Conservation (phyloP, 1,139 yeast genomes). For the Debaryomyces psychrophilus region DNA sequence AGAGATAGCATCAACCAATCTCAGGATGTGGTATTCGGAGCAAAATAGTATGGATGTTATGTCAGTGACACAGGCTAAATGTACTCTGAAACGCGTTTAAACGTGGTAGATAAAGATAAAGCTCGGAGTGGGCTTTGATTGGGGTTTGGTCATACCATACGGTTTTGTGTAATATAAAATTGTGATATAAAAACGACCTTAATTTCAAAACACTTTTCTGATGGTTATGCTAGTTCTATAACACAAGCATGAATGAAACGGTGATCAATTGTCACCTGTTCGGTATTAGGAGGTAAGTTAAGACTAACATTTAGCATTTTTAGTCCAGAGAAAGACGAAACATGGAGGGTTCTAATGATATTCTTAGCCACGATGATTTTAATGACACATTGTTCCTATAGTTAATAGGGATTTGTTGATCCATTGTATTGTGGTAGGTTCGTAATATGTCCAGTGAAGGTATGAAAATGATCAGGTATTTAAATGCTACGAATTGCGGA, state of each 20-base stretch:
- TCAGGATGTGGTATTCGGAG: too few relatives aligned
- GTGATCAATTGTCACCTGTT: too few relatives aligned
- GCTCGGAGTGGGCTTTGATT: background rate
- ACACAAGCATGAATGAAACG: too few relatives aligned
- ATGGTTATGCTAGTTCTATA: too few relatives aligned
- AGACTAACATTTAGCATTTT: slow-evolving; percentile 9
- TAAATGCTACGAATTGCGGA: background rate
- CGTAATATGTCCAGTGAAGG: background rate
- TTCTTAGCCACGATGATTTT: slow-evolving; percentile 5
- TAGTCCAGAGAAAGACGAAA: slow-evolving; percentile 12
- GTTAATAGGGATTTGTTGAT: background rate
- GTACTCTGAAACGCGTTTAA: too few relatives aligned
- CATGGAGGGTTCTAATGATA: background rate
- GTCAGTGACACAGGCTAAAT: too few relatives aligned
- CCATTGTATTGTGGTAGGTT: background rate
- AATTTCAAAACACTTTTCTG: too few relatives aligned
- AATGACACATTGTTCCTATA: slow-evolving; percentile 1
- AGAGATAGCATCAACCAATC: too few relatives aligned
- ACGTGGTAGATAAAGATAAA: too few relatives aligned
- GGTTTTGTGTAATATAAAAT: background rate
- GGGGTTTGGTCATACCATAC: background rate
- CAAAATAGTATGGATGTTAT: too few relatives aligned
- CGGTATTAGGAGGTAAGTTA: background rate
- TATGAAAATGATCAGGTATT: background rate
- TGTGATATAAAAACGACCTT: background rate